phyloP scores from a whole-genome alignment of 2,329 filamentous ascomycete species.

The Cryphonectria carpinicola region DNA sequence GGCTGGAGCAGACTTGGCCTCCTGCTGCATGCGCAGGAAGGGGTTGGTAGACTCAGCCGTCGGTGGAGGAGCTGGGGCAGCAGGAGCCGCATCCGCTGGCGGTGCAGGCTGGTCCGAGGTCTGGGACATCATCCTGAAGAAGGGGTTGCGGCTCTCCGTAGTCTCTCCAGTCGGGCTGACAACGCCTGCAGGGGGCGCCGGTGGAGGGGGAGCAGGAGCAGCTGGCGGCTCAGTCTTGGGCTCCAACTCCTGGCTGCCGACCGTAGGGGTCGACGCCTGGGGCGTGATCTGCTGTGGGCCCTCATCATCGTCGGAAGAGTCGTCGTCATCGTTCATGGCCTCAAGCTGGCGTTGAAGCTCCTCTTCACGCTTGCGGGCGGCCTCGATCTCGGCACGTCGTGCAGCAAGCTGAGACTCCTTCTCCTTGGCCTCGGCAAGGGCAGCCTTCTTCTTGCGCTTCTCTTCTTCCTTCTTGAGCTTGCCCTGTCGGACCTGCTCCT shows the following conservation, averaged over 20 bases:
- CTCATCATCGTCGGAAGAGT: constrained; percentile 81
- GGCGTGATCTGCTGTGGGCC: constrained; percentile 71
- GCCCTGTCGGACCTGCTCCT: constrained; percentile 90
- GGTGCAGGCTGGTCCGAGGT: constrained; percentile 45
- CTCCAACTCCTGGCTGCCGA: constrained; percentile 59
- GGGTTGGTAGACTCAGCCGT: constrained; percentile 81
- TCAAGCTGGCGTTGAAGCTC: constrained; percentile 89
- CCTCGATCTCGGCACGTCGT: constrained; percentile 89
- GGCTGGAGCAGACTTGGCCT: constrained; percentile 54
- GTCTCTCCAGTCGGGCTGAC: constrained; percentile 60
- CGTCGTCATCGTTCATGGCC: constrained; percentile 70
- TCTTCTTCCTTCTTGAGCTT: constrained; percentile 97
- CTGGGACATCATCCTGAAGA: constrained; percentile 86
- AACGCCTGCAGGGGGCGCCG: constrained; percentile 55
- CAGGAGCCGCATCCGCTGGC: constrained; percentile 47
- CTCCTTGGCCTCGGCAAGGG: constrained; percentile 82
- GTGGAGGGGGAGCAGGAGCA: constrained; percentile 49
- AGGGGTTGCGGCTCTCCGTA: constrained; percentile 89
- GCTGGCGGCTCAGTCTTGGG: constrained; percentile 49
- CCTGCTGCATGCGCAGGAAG: constrained; percentile 83
- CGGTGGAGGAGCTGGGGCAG: constrained; percentile 40
- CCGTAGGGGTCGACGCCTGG: constrained; percentile 61
- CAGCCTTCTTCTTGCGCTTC: constrained; percentile 89
- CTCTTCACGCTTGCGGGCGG: constrained; percentile 84
- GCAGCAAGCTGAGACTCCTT: constrained; percentile 84